phyloP scores from a whole-genome alignment of 352 stramenopile genomes.

The Blastocystis hominis region DNA sequence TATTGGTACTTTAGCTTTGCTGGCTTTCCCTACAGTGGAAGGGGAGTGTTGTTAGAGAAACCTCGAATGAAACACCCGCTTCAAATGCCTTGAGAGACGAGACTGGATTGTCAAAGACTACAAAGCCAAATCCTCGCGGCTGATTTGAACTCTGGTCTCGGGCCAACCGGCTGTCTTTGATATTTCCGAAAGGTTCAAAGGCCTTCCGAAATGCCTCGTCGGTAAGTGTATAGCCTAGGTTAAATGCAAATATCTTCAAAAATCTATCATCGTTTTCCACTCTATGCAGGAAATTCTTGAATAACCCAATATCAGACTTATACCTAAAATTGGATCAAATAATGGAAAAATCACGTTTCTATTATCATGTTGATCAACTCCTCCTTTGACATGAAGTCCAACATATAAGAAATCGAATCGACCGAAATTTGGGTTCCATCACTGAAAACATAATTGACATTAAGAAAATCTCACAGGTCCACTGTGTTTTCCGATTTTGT shows the following conservation, averaged over 20 bases:
- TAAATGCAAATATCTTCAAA: conserved; percentile 23
- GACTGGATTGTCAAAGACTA: conserved; percentile 5
- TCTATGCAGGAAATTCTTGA: conserved; percentile 16
- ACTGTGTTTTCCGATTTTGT: neutral
- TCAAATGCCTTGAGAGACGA: neutral
- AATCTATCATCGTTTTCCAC: neutral
- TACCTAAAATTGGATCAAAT: conserved; percentile 8
- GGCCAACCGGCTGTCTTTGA: neutral
- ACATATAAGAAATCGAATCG: neutral
- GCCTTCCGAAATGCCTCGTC: neutral
- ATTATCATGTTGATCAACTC: neutral
- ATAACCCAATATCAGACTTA: conserved; percentile 2
- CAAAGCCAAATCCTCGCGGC: conserved; percentile 3
- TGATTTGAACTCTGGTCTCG: neutral
- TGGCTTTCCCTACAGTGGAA: neutral
- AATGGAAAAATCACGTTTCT: neutral
- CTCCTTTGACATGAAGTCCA: neutral
- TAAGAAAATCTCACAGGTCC: neutral
- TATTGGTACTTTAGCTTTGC: neutral
- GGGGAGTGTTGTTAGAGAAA: neutral
- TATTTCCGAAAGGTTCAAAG: conserved; percentile 7
- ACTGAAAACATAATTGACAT: neutral
- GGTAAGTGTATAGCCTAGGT: neutral
- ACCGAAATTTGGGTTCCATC: neutral
- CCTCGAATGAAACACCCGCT: neutral